phyloP scores from a whole-genome alignment of 495 filamentous ascomycete genomes.

The Rhypophila decipiens region DNA sequence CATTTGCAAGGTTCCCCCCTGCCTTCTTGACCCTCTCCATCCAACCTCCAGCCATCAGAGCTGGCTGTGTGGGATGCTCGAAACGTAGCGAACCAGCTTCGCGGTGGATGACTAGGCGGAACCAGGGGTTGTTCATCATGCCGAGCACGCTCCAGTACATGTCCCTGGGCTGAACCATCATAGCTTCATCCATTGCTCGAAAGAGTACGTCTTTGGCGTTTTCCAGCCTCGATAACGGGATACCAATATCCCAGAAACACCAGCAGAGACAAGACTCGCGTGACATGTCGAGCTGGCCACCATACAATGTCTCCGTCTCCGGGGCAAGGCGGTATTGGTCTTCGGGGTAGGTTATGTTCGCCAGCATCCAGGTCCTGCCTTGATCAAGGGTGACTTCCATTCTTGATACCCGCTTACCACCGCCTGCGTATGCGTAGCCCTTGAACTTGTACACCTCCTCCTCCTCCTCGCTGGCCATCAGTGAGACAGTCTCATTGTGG shows the following conservation, averaged over 20 bases:
- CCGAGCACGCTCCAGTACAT: conserved; percentile 97
- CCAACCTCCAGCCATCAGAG: conserved; percentile 77
- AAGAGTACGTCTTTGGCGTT: conserved; percentile 70
- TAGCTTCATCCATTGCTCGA: conserved; percentile 84
- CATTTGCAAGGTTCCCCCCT: conserved; percentile 75
- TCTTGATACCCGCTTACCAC: conserved; percentile 76
- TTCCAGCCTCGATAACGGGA: conserved; percentile 56
- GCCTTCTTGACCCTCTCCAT: conserved; percentile 92
- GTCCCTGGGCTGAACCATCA: conserved; percentile 82
- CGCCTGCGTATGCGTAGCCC: conserved; percentile 89
- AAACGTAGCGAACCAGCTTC: conserved; percentile 65
- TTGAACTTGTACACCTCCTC: conserved; percentile 55
- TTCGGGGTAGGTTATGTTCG: conserved; percentile 77
- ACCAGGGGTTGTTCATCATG: conserved; percentile 99
- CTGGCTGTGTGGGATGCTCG: conserved; percentile 87
- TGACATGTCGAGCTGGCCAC: conserved; percentile 73
- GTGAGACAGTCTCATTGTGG: conserved; percentile 66
- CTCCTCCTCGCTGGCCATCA: conserved; percentile 38
- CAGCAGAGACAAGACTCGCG: conserved; percentile 83
- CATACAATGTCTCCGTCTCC: conserved; percentile 61
- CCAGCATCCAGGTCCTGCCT: conserved; percentile 75
- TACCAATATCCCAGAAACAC: conserved; percentile 86
- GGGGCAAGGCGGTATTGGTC: conserved; percentile 70
- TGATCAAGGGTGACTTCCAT: conserved; percentile 84
- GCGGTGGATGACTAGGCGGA: conserved; percentile 69